Evolutionary conservation across 805 yeast species (phyloP).

Genomic region (Deakozyma indianensis): DNA sequence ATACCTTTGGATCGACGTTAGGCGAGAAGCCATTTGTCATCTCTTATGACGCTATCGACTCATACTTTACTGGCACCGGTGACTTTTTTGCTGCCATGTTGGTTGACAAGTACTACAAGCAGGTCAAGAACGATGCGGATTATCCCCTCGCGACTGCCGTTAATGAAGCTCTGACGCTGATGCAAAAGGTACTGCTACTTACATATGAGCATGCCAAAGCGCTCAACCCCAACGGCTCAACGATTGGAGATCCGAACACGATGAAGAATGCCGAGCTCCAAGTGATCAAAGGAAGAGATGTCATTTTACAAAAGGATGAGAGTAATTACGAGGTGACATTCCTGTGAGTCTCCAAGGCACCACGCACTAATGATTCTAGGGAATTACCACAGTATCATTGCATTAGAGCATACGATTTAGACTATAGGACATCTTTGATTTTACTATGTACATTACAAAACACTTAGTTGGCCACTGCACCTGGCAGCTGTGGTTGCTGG

Average conservation of each 20-base stretch:
- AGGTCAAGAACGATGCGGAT: constrained; percentile 5
- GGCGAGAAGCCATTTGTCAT: constrained; percentile 22
- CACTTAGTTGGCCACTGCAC: constrained; percentile 1
- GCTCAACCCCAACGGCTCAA: constrained; percentile 8
- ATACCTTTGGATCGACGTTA: constrained; percentile 31
- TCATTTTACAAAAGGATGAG: constrained; percentile 3
- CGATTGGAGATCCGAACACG: constrained; percentile 29
- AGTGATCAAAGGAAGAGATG: constrained; percentile 43
- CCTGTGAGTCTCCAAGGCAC: no score
- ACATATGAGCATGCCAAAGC: constrained; percentile 12
- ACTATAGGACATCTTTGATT: no score
- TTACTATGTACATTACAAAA: not conserved
- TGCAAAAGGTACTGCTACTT: constrained; percentile 33
- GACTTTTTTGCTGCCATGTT: constrained; percentile 76
- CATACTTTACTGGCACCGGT: constrained; percentile 92
- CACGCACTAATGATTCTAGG: no score
- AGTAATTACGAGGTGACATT: not conserved
- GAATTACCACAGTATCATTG: no score
- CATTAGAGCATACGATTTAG: no score
- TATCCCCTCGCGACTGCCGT: constrained; percentile 21
- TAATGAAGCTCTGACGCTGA: constrained; percentile 23
- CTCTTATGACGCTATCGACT: constrained; percentile 47
- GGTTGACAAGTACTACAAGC: constrained; percentile 40
- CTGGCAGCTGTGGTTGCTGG: not conserved
- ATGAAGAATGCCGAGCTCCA: constrained; percentile 66